Base-by-base conservation (phyloP, 2,329 filamentous ascomycete genomes). In the Didymella sp. region DNA sequence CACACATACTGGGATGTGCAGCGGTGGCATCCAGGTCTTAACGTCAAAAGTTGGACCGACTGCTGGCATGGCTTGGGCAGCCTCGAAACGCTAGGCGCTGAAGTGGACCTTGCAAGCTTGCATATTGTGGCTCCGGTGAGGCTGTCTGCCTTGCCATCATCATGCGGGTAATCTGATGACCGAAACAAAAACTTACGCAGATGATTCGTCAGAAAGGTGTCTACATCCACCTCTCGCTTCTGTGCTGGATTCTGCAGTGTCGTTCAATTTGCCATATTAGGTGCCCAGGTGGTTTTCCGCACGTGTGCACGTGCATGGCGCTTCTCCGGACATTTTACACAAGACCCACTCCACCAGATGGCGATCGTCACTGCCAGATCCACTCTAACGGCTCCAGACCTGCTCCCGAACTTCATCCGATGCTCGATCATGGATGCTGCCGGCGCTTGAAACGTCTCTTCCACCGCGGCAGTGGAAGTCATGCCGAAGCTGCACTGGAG, bases 71-170 rank as follows among this genome's bases (percentile, higher is more conserved):
- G 42, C 19, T 44, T 12, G 15, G 47, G 31, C 21, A 17, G 37
- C 38, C 54, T 52, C 54, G 54, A 57, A 57, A 57, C 54, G 25
- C 43, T 52, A 51, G 54, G 37, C 31, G 28, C 6, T 33, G 24
- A 33, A 41, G 54, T 57, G 54, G 54, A 44, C 31, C 54, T 47
- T 17, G 19, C 28, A 31, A 30, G 28, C 12, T 31, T 33, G 13
- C 25, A 12, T 15, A 2, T 44, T 45, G 38, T 31, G 15, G 9
- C 38, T 50, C 35, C 25, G 31, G 33, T 51, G 47, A 42, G 25
- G 25, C 21, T 44, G 22, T 17, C 13, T 3, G 25, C 4, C 24
- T 17, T n/a, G 5, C 5, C 9, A n/a, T 35, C 17, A 27, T 27
- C 27, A 9, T 8, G 22, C 11, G 30, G 7, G n/a, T n/a, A n/a